Evolutionary conservation across 2,329 filamentous ascomycete genomes (phyloP).

Genomic region (Colletotrichum sp.): DNA sequence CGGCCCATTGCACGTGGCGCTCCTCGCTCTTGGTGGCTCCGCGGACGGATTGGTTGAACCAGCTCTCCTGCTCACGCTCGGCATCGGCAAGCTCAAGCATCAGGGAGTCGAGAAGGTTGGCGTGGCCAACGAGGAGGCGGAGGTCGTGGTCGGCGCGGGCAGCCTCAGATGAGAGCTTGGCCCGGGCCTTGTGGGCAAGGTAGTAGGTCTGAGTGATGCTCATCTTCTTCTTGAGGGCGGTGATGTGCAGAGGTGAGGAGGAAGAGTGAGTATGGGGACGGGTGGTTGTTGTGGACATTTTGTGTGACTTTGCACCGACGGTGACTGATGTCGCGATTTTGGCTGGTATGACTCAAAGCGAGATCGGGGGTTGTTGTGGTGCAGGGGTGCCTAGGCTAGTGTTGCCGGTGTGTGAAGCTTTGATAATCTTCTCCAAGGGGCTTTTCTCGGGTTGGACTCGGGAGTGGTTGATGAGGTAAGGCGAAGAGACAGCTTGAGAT

Average conservation of each 20-base stretch:
- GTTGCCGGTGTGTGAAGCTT: conserved; percentile 11
- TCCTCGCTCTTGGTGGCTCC: conserved; percentile 65
- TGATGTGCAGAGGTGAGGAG: conserved; percentile 42
- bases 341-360: conserved; percentile 22
- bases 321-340: conserved; percentile 23
- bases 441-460: not conserved
- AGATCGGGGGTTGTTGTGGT: conserved; percentile 14
- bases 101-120: conserved; percentile 94
- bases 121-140: conserved; percentile 92
- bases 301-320: conserved; percentile 23
- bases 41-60: conserved; percentile 94
- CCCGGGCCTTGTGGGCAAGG: conserved; percentile 93
- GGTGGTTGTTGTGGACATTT: conserved; percentile 34
- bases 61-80: conserved; percentile 93
- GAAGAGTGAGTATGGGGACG: conserved; percentile 35
- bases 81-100: conserved; percentile 93
- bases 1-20: conserved; percentile 87
- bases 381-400: conserved; percentile 21
- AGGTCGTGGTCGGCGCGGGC: conserved; percentile 92
- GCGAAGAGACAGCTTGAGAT: not conserved
- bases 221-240: conserved; percentile 74
- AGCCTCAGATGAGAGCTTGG: conserved; percentile 94
- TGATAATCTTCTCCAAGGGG: conserved; percentile 5
- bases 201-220: conserved; percentile 98
- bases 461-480: not conserved